A percentile compares a stretch with the other conserved stretches of the same genome.
These are phyloP conservation scores for Ganoderma meredithae DNA, from an alignment of 1,284 basidiomycete species.

Conservation along the genomic window DNA sequence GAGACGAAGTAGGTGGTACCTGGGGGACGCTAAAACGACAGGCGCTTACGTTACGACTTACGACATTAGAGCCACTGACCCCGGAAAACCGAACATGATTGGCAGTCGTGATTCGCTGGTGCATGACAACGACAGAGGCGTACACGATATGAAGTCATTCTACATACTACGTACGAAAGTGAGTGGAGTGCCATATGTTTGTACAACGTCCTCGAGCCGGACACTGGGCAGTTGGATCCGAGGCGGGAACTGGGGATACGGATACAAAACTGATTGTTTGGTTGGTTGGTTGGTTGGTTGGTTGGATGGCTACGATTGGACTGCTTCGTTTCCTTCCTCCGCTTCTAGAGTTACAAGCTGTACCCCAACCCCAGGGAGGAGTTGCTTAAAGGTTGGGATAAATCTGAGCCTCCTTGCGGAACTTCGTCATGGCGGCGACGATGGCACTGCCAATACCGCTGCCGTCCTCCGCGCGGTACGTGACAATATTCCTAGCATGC, in stretches of 20 bases:
- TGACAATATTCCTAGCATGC: constrained; percentile 75
- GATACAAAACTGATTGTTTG: background rate
- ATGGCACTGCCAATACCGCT: constrained; percentile 96
- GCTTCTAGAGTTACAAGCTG: background rate
- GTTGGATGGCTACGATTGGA: background rate
- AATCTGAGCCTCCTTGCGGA: constrained; percentile 33
- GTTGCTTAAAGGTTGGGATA: constrained; percentile 33
- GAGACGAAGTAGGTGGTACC: too few species aligned
- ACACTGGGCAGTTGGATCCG: background rate
- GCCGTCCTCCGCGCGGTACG: constrained; percentile 94
- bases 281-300: background rate
- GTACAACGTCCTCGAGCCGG: background rate
- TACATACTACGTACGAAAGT: background rate
- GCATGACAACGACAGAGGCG: background rate
- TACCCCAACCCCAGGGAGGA: background rate
- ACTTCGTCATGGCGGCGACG: constrained; percentile 60
- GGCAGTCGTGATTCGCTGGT: background rate
- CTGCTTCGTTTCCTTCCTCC: background rate
- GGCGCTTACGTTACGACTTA: too few species aligned
- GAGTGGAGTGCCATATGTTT: background rate
- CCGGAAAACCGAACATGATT: background rate
- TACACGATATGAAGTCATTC: background rate
- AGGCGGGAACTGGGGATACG: background rate
- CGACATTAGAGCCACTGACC: background rate
- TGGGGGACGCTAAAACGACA: too few species aligned